Evolutionary conservation across 176 grass and related monocot genomes (phyloP).

Genomic region (Thalia dealbata): DNA sequence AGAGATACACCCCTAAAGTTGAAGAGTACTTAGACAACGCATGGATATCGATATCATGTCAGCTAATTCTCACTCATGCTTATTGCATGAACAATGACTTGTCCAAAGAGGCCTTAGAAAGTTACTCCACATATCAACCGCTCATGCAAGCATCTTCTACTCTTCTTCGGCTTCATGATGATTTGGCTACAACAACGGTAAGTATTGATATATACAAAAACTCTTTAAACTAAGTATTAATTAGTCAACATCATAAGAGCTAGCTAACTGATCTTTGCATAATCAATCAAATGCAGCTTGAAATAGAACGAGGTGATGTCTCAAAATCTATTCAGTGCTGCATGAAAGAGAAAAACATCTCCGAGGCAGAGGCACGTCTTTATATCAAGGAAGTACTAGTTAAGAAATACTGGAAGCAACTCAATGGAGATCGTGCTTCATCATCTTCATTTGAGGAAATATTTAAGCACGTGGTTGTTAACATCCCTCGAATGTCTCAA

Average conservation of each 20-base stretch:
- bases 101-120: slow-evolving; percentile 10
- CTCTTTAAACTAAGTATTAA: no score
- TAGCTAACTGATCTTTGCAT: no score
- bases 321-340: slow-evolving; percentile 25
- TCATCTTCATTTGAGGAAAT: no score
- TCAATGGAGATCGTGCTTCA: slow-evolving; percentile 22
- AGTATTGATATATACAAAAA: no score
- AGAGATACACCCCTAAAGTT: slow-evolving; percentile 12
- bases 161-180: no score
- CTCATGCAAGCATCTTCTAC: no score
- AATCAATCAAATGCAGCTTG: no score
- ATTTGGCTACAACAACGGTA: no score
- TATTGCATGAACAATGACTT: slow-evolving; percentile 8
- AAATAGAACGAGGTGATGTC: slow-evolving; percentile 21
- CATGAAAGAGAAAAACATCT: slow-evolving; percentile 16
- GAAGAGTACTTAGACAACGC: slow-evolving; percentile 27
- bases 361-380: slow-evolving; percentile 8
- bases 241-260: no score
- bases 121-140: not conserved
- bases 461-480: not conserved
- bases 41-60: not conserved
- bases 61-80: not conserved
- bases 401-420: not conserved
- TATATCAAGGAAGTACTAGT: slow-evolving; percentile 21
- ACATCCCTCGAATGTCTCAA: not conserved